These are phyloP conservation scores for Rheum nobile DNA, from an alignment of 148 eudicot species.

Conservation along the genomic window DNA sequence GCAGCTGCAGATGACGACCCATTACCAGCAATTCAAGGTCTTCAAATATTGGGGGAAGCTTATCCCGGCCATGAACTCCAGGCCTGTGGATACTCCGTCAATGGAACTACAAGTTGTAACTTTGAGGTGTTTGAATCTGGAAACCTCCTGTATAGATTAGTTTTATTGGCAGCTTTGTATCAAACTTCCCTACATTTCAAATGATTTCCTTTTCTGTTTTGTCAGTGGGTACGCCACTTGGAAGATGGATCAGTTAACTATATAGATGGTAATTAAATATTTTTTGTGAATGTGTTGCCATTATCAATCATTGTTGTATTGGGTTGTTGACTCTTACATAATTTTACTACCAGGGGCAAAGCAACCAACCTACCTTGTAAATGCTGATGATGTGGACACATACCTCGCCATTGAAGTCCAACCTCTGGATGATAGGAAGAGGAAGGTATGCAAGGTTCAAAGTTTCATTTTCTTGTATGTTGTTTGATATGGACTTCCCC, in stretches of 20 bases:
- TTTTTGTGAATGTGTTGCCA: not conserved
- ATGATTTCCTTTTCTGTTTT: conserved; percentile 12
- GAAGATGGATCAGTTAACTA: conserved; percentile 93
- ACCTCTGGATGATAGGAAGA: conserved; percentile 80
- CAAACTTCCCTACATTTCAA: conserved; percentile 9
- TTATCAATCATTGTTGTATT: not conserved
- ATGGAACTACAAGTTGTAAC: conserved; percentile 93
- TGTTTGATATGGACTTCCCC: not conserved
- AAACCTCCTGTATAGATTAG: not conserved
- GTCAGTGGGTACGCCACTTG: conserved; percentile 88
- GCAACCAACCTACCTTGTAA: conserved; percentile 77
- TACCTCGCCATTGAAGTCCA: conserved; percentile 88
- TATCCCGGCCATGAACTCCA: conserved; percentile 75
- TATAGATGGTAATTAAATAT: conserved; percentile 53
- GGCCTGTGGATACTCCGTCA: conserved; percentile 69
- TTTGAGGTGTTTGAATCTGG: conserved; percentile 58
- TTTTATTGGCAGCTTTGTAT: not conserved
- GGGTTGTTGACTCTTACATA: conserved; percentile 4
- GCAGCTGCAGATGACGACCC: conserved; percentile 90
- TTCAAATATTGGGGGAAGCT: conserved; percentile 91
- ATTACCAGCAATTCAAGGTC: conserved; percentile 69
- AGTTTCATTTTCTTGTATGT: not conserved
- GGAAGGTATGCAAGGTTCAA: conserved; percentile 41
- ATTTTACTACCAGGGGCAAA: conserved; percentile 64
- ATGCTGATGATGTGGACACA: conserved; percentile 83